phyloP scores from a whole-genome alignment of 2,329 filamentous ascomycete genomes.

The Diplodia corticola region DNA sequence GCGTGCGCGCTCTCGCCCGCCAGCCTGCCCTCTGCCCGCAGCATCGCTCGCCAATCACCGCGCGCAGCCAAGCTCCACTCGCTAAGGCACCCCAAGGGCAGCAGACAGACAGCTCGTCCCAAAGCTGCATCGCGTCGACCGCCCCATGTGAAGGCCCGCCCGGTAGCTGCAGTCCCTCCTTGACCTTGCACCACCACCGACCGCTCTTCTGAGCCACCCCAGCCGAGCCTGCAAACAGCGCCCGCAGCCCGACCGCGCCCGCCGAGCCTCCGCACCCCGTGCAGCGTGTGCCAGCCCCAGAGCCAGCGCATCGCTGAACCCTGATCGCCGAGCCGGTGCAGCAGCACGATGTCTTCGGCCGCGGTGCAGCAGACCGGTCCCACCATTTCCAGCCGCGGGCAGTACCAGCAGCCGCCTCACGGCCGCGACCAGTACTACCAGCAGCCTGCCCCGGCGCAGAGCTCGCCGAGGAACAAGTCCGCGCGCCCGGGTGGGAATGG shows the following conservation, averaged over 20 bases:
- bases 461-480: constrained; percentile 41
- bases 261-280: constrained; percentile 16
- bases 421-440: constrained; percentile 28
- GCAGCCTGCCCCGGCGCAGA: constrained; percentile 27
- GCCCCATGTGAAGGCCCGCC: constrained; percentile 21
- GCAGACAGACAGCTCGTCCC: constrained; percentile 16
- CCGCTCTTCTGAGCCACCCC: constrained; percentile 9
- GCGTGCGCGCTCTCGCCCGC: not conserved
- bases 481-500: constrained; percentile 42
- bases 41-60: constrained; percentile 15
- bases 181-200: constrained; percentile 21
- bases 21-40: constrained; percentile 7
- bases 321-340: constrained; percentile 21
- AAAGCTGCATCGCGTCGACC: constrained; percentile 17
- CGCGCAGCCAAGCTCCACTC: constrained; percentile 21
- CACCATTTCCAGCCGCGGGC: constrained; percentile 30
- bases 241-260: constrained; percentile 11
- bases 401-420: constrained; percentile 32
- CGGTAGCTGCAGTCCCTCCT: constrained; percentile 14
- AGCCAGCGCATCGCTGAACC: constrained; percentile 21
- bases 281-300: constrained; percentile 5
- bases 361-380: constrained; percentile 37
- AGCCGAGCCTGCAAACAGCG: not conserved
- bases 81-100: constrained; percentile 20
- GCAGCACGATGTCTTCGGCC: constrained; percentile 38